Percentiles rank a stretch among this genome's conserved stretches.
phyloP scores from a whole-genome alignment of 2,329 filamentous ascomycete species.

The Venturia nashicola region DNA sequence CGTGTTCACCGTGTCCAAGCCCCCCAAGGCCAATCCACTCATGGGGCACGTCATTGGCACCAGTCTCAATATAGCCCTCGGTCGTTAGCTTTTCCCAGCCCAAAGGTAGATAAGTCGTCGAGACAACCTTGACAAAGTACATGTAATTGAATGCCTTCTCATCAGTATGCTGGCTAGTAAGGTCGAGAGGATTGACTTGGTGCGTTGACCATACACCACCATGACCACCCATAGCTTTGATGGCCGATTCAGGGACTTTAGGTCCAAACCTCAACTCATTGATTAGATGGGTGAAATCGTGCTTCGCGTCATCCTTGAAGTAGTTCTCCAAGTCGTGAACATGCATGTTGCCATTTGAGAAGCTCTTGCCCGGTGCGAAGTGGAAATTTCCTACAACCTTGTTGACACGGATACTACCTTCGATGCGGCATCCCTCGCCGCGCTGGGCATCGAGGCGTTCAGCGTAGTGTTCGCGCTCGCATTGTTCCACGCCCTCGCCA shows the following conservation, averaged over 20 bases:
- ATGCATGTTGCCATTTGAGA: conserved; percentile 93
- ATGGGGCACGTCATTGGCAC: conserved; percentile 25
- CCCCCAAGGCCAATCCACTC: conserved; percentile 53
- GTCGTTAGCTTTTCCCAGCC: conserved; percentile 54
- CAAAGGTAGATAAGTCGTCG: conserved; percentile 85
- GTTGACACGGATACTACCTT: conserved; percentile 86
- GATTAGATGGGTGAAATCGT: conserved; percentile 82
- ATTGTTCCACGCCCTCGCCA: conserved; percentile 89
- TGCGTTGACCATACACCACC: conserved; percentile 67
- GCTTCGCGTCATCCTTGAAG: conserved; percentile 59
- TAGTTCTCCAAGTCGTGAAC: conserved; percentile 97
- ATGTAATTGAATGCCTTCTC: conserved; percentile 91
- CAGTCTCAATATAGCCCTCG: conserved; percentile 19
- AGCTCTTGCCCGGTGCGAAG: conserved; percentile 87
- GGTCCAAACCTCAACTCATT: conserved; percentile 89
- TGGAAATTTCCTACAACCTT: conserved; percentile 99
- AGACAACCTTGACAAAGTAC: conserved; percentile 99
- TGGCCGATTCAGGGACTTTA: conserved; percentile 56
- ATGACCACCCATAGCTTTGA: conserved; percentile 44
- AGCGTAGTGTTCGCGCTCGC: conserved; percentile 83
- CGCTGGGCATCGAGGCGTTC: conserved; percentile 81
- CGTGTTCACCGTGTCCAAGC: conserved; percentile 53
- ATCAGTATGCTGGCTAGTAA: conserved; percentile 59
- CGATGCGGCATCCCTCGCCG: conserved; percentile 85
- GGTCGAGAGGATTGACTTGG: conserved; percentile 84